Evolutionary conservation across 1,139 yeast species (phyloP), one percentile per base, ranked within the genome.

Genomic region (Scheffersomyces illinoinensis): DNA sequence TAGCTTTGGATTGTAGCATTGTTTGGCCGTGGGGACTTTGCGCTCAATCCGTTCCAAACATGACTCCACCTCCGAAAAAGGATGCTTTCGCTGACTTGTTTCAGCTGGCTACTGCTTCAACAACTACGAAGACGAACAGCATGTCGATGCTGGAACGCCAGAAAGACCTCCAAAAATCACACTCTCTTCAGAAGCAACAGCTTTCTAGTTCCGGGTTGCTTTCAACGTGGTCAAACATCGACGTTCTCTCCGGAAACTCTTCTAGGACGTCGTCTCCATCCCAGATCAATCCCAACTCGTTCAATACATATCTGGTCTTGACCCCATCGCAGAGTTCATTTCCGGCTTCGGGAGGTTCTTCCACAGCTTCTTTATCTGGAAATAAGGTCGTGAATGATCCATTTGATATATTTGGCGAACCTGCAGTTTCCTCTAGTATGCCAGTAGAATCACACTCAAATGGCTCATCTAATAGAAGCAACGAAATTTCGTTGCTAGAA

Each of bases 61-160:
- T 48, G 51, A 26, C n/a, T 5, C 51, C 64, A 61, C 81, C 82
- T 20, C 81, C 81, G 5, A 77, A 78, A 67, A 78, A 78, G 63
- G 85, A 81, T 70, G 84, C 81, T 10, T 81, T 81, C 71, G 82
- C 84, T 4, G 84, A 80, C 63, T 73, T 81, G 53, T 80, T 81
- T 61, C 80, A 68, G 65, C 71, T 78, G 23, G 82, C 83, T 1
- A 71, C 68, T 17, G 61, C 56, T n/a, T 49, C 57, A 5, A 49
- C 56, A 54, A 18, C 55, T 46, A 47, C 58, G 24, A 52, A 59
- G 56, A 56, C 62, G 19, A 64, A 62, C 59, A 57, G 62, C 56
- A 56, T 68, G 58, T 63, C 68, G 23, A 57, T 71, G 60, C 54
- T 62, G n/a, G 74, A 71, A 56, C 62, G 71, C 51, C 43, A 33